Evolutionary conservation across 1,284 basidiomycete species (phyloP), one percentile per base, ranked within the genome.

Genomic region (Ustilago bromivora): DNA sequence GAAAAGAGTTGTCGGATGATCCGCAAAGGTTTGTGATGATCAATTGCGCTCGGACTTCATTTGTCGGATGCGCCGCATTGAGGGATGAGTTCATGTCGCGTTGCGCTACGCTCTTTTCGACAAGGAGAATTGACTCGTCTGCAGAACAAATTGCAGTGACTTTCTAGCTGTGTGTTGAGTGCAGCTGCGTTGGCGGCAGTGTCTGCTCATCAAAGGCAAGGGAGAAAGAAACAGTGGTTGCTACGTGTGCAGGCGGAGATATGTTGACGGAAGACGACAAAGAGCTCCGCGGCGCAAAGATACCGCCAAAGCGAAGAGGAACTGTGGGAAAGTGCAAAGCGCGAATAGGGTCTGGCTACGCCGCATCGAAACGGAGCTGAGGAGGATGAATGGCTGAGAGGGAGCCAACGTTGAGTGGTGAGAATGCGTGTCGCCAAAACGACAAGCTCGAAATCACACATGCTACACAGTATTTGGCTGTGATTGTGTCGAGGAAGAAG

Each of bases 1-100:
- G 28, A 51, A 31, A 12, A 28, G 49, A 51, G 49, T 13, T 17
- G 46, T 61, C 57, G 57, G 62, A n/a, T 52, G 47, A 61, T 61
- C 54, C 57, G 61, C 60, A 38, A n/a, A 23, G n/a, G 15, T 32
- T n/a, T n/a, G 31, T 38, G 17, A 38, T 61, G 17, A 40, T 53
- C 15, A 15, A 47, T 32, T 51, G 57, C 60, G 66, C 66, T 66
- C 51, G 19, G 59, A 57, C 51, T 61, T 71, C 69, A 62, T 71
- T 57, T 61, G 67, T 60, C 67, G 41, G 55, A 60, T 35, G 40
- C 19, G 58, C 51, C 62, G 47, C 12, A 10, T 12, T 53, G 60
- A 43, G 35, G 17, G 7, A 9, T 23, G 17, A 46, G 32, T 17
- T 31, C 54, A 38, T 35, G 54, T 56, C 54, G 36, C 36, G 36